Percentiles rank a stretch among this genome's conserved stretches.
These are phyloP conservation scores for Fraxinus platypoda DNA, from an alignment of 305 asterid species.

Conservation along the genomic window DNA sequence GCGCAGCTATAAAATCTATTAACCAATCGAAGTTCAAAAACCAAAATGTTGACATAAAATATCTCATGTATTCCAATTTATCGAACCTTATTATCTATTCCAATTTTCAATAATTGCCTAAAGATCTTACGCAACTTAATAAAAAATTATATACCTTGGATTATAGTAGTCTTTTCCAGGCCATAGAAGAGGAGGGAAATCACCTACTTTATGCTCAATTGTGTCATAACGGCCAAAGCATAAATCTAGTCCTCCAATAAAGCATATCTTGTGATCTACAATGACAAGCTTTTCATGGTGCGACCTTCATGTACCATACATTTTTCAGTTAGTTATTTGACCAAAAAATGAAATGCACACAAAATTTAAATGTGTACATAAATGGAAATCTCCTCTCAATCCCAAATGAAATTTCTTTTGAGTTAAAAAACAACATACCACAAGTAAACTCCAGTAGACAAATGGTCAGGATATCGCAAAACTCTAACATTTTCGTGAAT, in stretches of 20 bases:
- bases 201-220: slow-evolving; percentile 72
- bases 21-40: neutral
- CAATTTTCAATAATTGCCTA: neutral
- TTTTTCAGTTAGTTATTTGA: neutral
- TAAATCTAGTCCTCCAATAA: slow-evolving; percentile 88
- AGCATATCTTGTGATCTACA: slow-evolving; percentile 75
- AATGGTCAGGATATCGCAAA: slow-evolving; percentile 81
- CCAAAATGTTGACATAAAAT: neutral
- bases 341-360: neutral
- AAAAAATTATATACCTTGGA: slow-evolving; percentile 59
- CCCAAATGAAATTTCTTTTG: neutral
- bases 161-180: slow-evolving; percentile 98
- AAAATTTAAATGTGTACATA: neutral
- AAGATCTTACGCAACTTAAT: neutral
- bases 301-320: slow-evolving; percentile 60
- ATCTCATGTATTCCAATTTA: neutral
- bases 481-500: slow-evolving; percentile 91
- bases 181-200: slow-evolving; percentile 64
- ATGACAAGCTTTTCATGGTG: slow-evolving; percentile 93
- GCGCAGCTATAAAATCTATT: neutral
- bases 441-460: slow-evolving; percentile 72
- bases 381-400: slow-evolving; percentile 1
- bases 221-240: slow-evolving; percentile 97
- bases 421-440: slow-evolving; percentile 56
- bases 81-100: neutral